A percentile compares a stretch with the other conserved stretches of the same genome.
Conservation (phyloP, 1,284 basidiomycete species). For the Puccinia triticina region DNA sequence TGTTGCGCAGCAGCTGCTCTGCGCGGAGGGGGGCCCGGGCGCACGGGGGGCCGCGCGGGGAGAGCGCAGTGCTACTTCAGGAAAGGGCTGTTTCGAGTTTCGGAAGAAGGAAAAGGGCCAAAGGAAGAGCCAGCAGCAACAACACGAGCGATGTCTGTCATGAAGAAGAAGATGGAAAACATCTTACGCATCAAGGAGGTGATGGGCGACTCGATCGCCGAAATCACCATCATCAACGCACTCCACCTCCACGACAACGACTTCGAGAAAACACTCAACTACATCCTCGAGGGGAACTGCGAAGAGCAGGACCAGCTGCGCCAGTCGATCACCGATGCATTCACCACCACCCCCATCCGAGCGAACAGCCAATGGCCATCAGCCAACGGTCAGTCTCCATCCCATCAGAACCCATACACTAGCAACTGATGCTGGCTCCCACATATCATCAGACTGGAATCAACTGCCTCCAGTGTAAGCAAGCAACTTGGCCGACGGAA, state of each 20-base stretch:
- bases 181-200: conserved; percentile 36
- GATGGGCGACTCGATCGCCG: conserved; percentile 29
- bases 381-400: conserved; percentile 19
- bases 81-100: too few species aligned
- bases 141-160: too few species aligned
- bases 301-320: conserved; percentile 29
- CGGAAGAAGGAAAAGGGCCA: too few species aligned
- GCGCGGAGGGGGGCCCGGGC: too few species aligned
- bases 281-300: conserved; percentile 34
- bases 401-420: too few species aligned
- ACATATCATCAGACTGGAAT: conserved; percentile 3
- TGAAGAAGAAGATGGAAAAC: neutral
- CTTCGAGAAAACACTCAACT: conserved; percentile 42
- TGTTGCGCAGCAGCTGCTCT: too few species aligned
- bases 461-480: conserved; percentile 31
- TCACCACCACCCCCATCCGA: conserved; percentile 23
- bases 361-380: neutral
- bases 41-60: too few species aligned
- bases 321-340: conserved; percentile 42
- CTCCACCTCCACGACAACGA: conserved; percentile 27
- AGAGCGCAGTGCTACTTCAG: too few species aligned
- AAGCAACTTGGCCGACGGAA: neutral
- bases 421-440: neutral
- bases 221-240: conserved; percentile 36
- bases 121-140: too few species aligned